These are phyloP conservation scores for Adansonia digitata DNA, from an alignment of 345 rosid species.

Conservation along the genomic window DNA sequence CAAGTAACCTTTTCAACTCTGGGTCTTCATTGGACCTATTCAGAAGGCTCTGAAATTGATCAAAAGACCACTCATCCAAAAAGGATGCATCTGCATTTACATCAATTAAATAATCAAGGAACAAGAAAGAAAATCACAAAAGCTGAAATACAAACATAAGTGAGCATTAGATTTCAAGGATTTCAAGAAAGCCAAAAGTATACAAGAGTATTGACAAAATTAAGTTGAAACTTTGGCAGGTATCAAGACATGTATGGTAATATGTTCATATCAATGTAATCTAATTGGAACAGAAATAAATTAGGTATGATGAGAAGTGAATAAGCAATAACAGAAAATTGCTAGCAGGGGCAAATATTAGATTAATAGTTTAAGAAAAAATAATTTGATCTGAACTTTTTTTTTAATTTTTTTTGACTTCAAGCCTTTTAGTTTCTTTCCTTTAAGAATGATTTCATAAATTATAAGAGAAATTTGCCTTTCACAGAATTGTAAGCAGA, in stretches of 20 bases:
- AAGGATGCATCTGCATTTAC: conserved; percentile 91
- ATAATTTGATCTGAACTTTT: neutral
- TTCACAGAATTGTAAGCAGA: conserved; percentile 23
- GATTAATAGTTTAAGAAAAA: neutral
- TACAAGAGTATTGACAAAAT: neutral
- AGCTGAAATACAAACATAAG: neutral
- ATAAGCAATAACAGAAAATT: neutral
- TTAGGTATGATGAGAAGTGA: neutral
- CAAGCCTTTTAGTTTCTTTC: neutral
- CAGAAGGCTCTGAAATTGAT: conserved; percentile 86
- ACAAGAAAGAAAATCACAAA: conserved; percentile 9
- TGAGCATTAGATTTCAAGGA: neutral
- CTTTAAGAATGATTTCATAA: neutral
- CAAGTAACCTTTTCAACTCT: conserved; percentile 66
- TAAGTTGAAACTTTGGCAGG: neutral
- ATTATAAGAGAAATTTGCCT: neutral
- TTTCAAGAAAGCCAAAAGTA: neutral
- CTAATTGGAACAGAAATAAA: neutral
- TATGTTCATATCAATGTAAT: neutral
- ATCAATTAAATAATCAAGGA: conserved; percentile 28
- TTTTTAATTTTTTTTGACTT: neutral
- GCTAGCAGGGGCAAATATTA: neutral
- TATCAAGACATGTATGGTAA: neutral
- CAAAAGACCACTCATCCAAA: conserved; percentile 98
- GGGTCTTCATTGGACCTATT: conserved; percentile 72